Percentiles rank a stretch among this genome's conserved stretches.
These are phyloP conservation scores for Tanacetum coccineum DNA, from an alignment of 129 eudicot genomes.

Conservation along the genomic window DNA sequence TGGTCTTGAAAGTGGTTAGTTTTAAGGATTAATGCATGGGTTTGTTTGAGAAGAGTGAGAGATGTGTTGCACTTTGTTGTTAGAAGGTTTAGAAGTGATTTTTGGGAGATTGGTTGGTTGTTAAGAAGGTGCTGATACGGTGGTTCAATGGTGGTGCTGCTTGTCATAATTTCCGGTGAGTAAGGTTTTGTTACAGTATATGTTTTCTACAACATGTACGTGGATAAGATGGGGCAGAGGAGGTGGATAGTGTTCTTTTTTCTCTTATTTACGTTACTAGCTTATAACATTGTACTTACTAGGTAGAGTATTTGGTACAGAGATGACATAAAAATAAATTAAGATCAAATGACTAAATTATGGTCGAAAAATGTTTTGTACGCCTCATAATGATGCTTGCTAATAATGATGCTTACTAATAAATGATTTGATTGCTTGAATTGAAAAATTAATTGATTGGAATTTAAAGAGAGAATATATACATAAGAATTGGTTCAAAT, in stretches of 20 bases:
- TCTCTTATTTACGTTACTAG: too few species aligned
- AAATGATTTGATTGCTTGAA: too few species aligned
- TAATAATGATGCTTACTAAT: too few species aligned
- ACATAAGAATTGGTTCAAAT: too few species aligned
- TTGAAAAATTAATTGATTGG: too few species aligned
- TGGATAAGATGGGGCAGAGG: slow-evolving; percentile 9
- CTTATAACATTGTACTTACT: too few species aligned
- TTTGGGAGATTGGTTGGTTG: slow-evolving; percentile 27
- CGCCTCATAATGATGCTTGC: too few species aligned
- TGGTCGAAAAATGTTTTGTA: too few species aligned
- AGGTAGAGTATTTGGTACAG: too few species aligned
- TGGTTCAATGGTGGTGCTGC: slow-evolving; percentile 17
- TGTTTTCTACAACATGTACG: background rate
- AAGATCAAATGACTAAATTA: too few species aligned
- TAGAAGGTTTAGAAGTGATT: slow-evolving; percentile 38
- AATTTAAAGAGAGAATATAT: too few species aligned
- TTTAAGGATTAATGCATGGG: slow-evolving; percentile 54
- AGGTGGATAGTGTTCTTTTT: background rate
- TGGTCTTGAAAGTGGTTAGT: slow-evolving; percentile 50
- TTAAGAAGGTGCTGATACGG: slow-evolving; percentile 21
- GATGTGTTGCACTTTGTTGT: slow-evolving; percentile 56
- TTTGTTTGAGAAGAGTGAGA: slow-evolving; percentile 43
- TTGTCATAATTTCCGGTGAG: slow-evolving; percentile 24
- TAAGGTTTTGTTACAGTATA: background rate
- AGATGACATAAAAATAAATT: too few species aligned